Evolutionary conservation across 495 filamentous ascomycete species (phyloP).

Genomic region (Trichoderma orchidacearum): DNA sequence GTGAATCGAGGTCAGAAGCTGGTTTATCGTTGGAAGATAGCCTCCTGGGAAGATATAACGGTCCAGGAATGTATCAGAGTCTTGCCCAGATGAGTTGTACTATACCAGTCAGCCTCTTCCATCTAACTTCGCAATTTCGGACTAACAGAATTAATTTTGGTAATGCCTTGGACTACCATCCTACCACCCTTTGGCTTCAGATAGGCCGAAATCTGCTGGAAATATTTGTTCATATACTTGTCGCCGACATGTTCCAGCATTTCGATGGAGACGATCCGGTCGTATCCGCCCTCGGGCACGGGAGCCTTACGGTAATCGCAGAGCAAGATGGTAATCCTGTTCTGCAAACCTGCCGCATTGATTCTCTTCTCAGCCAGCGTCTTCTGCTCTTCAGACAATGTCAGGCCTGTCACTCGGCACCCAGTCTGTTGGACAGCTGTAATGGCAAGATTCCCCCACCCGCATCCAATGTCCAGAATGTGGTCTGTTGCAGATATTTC

Average conservation of each 20-base stretch:
- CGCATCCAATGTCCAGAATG: neutral
- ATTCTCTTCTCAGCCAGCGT: neutral
- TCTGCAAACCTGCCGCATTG: neutral
- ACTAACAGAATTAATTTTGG: neutral
- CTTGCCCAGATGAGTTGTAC: neutral
- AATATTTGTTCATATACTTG: neutral
- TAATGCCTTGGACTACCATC: neutral
- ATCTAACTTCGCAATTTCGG: neutral
- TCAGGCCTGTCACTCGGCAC: neutral
- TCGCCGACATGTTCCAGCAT: neutral
- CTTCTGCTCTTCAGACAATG: neutral
- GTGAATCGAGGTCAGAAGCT: neutral
- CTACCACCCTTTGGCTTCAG: neutral
- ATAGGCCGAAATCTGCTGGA: neutral
- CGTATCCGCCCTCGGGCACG: neutral
- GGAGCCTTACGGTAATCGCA: neutral
- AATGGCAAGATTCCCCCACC: neutral
- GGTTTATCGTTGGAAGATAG: neutral
- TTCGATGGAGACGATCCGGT: neutral
- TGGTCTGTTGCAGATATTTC: neutral
- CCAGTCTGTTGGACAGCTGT: neutral
- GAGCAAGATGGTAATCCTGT: neutral
- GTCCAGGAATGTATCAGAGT: neutral
- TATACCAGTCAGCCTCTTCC: neutral
- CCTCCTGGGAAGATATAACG: neutral